These are phyloP conservation scores for Cucurbita maxima DNA, from an alignment of 306 rosid genomes.

Conservation along the genomic window DNA sequence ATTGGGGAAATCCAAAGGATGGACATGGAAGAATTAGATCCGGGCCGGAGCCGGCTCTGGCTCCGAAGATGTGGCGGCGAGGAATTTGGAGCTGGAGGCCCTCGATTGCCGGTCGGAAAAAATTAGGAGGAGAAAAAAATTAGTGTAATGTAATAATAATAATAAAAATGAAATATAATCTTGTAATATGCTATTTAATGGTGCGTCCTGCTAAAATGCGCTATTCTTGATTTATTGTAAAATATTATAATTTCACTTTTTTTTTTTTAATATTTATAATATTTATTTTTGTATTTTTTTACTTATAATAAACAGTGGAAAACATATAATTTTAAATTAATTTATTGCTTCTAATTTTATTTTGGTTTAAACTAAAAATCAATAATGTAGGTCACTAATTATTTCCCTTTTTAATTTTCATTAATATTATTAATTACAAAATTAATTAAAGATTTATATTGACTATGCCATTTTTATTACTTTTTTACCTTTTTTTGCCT, in stretches of 20 bases:
- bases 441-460: not conserved
- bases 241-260: constrained; percentile 7
- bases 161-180: constrained; percentile 9
- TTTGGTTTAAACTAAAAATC: not conserved
- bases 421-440: not conserved
- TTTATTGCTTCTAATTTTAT: not conserved
- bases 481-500: not conserved
- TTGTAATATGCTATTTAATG: constrained; percentile 11
- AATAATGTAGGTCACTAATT: not conserved
- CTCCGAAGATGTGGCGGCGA: constrained; percentile 26
- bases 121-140: constrained; percentile 2
- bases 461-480: not conserved
- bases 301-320: not conserved
- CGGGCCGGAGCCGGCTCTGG: constrained; percentile 19
- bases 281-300: not conserved
- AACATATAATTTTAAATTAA: not conserved
- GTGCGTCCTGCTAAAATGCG: constrained; percentile 10
- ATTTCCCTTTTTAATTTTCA: not conserved
- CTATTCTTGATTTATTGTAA: not conserved
- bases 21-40: constrained; percentile 8
- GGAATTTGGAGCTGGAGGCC: constrained; percentile 30
- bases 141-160: constrained; percentile 9
- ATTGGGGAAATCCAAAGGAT: constrained; percentile 1
- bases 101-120: constrained; percentile 35
- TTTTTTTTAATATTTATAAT: not conserved